phyloP scores from a whole-genome alignment of 495 filamentous ascomycete species.

The Glonium stellatum region DNA sequence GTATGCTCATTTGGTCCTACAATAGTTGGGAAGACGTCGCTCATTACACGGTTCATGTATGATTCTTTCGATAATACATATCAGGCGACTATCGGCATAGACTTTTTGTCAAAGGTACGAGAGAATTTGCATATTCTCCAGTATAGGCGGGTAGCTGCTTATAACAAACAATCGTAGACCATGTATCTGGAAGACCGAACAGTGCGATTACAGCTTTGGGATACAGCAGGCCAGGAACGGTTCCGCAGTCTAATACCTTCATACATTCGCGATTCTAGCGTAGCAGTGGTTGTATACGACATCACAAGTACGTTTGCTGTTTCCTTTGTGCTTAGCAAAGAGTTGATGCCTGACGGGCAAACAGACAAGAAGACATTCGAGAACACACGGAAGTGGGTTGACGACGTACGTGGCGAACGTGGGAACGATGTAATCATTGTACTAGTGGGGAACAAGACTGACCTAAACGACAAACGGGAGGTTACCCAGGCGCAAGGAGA shows the following conservation, averaged over 20 bases:
- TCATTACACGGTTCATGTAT: constrained; percentile 99
- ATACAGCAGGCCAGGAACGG: constrained; percentile 94
- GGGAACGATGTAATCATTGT: constrained; percentile 99
- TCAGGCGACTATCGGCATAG: constrained; percentile 98
- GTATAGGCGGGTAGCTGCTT: background rate
- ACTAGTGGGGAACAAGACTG: constrained; percentile 97
- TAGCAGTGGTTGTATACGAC: constrained; percentile 97
- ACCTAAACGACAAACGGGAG: constrained; percentile 94
- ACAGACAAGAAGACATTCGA: constrained; percentile 85
- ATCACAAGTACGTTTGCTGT: constrained; percentile 62
- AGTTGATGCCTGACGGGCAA: background rate
- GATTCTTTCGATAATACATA: constrained; percentile 99
- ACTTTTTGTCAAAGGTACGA: constrained; percentile 92
- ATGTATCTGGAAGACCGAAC: constrained; percentile 99
- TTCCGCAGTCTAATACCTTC: constrained; percentile 95
- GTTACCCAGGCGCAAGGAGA: constrained; percentile 92
- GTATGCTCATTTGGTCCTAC: constrained; percentile 23
- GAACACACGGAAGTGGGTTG: constrained; percentile 98
- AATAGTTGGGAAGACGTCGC: constrained; percentile 90
- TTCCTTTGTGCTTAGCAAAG: background rate
- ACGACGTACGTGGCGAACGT: constrained; percentile 92
- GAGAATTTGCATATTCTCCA: background rate
- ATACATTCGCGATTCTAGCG: constrained; percentile 94
- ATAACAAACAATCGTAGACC: constrained; percentile 49
- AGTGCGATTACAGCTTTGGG: constrained; percentile 95